These are phyloP conservation scores for Cerrena zonata DNA, from an alignment of 1,284 basidiomycete genomes.

Conservation along the genomic window DNA sequence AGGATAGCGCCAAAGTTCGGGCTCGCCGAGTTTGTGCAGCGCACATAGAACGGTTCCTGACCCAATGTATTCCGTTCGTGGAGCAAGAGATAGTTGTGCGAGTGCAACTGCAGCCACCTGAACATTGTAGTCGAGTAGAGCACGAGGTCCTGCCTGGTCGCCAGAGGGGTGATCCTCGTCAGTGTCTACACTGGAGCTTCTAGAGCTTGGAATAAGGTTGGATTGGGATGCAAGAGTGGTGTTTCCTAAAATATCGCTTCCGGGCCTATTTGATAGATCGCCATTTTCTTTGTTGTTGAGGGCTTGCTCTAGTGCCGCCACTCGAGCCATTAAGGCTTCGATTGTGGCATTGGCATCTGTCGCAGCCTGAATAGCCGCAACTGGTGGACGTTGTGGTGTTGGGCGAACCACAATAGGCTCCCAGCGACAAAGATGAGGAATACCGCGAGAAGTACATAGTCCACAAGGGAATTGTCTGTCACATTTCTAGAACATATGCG, in stretches of 20 bases:
- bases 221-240: neutral
- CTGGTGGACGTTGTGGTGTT: conserved; percentile 40
- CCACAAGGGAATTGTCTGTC: conserved; percentile 49
- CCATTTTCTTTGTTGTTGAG: conserved; percentile 23
- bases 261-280: neutral
- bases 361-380: conserved; percentile 8
- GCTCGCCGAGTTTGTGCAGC: conserved; percentile 26
- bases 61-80: conserved; percentile 26
- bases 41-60: conserved; percentile 26
- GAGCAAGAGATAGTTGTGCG: conserved; percentile 28
- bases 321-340: conserved; percentile 35
- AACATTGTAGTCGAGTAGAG: conserved; percentile 23
- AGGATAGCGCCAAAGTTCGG: conserved; percentile 15
- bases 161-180: neutral
- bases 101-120: conserved; percentile 27
- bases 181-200: neutral
- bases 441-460: conserved; percentile 43
- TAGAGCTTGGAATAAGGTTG: neutral
- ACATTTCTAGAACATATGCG: conserved; percentile 39
- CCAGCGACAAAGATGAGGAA: conserved; percentile 50
- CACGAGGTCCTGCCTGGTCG: conserved; percentile 8
- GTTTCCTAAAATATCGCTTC: neutral
- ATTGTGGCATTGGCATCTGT: conserved; percentile 25
- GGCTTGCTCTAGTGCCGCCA: conserved; percentile 37
- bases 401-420: conserved; percentile 45